These are phyloP conservation scores for Jimgerdemannia lactiflua DNA, from an alignment of 192 early-diverging fungal genomes.

Conservation along the genomic window DNA sequence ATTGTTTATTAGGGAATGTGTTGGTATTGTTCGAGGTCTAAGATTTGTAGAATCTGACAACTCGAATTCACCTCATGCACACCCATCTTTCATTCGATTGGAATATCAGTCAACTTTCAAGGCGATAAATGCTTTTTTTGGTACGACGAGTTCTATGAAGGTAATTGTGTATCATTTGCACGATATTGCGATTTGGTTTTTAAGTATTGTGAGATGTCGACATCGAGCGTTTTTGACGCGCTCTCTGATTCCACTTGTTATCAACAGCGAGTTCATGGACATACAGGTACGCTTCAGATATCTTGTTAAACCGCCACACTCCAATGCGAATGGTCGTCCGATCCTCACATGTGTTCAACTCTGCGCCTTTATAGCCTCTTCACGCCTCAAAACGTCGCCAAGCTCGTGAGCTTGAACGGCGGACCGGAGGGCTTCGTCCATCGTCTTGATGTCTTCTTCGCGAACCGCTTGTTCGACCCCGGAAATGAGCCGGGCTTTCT, in stretches of 20 bases:
- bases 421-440: conserved; percentile 22
- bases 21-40: no score
- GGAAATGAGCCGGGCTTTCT: conserved; percentile 34
- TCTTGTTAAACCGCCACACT: neutral
- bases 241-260: neutral
- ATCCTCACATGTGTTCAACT: no score
- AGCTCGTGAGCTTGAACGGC: conserved; percentile 19
- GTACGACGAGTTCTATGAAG: conserved; percentile 31
- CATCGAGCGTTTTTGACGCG: conserved; percentile 19
- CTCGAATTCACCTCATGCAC: neutral
- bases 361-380: conserved; percentile 28
- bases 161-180: neutral
- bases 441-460: conserved; percentile 29
- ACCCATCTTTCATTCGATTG: neutral
- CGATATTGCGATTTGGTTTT: neutral
- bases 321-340: no score
- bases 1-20: no score
- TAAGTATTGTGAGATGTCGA: neutral
- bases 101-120: conserved; percentile 3
- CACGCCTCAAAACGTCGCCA: conserved; percentile 26
- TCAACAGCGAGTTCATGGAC: conserved; percentile 5
- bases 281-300: neutral
- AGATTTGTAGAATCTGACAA: no score
- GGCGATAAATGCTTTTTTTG: neutral
- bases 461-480: conserved; percentile 19